phyloP scores from a whole-genome alignment of 1,284 basidiomycete species.

The Cronartium quercuum region DNA sequence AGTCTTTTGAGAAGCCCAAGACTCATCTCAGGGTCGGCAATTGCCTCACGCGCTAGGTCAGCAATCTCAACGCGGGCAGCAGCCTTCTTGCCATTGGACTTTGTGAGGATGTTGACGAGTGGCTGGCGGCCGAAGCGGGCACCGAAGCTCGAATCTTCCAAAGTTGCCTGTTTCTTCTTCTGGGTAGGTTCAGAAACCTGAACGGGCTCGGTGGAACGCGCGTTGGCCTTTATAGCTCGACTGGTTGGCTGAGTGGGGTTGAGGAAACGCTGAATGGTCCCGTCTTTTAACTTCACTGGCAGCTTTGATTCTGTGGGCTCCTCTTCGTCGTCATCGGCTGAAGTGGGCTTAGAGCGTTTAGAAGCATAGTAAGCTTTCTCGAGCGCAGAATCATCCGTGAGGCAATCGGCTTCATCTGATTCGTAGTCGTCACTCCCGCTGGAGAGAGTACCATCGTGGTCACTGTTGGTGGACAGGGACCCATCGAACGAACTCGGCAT shows the following conservation, averaged over 20 bases:
- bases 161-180: not conserved
- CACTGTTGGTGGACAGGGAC: not conserved
- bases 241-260: conserved; percentile 28
- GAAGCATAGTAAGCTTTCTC: conserved; percentile 43
- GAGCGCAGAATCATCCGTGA: conserved; percentile 41
- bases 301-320: conserved; percentile 41
- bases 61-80: conserved; percentile 43
- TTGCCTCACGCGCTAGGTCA: conserved; percentile 38
- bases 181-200: not conserved
- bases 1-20: conserved; percentile 28
- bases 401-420: conserved; percentile 38
- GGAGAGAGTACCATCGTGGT: conserved; percentile 40
- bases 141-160: conserved; percentile 18
- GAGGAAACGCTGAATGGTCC: conserved; percentile 39
- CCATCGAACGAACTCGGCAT: conserved; percentile 29
- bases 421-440: conserved; percentile 17
- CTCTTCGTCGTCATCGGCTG: conserved; percentile 39
- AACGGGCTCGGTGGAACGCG: not conserved
- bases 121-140: conserved; percentile 29
- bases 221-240: conserved; percentile 6
- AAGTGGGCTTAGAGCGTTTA: conserved; percentile 36
- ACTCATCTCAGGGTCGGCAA: conserved; percentile 41
- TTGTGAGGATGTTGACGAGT: conserved; percentile 31
- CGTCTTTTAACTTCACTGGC: conserved; percentile 39
- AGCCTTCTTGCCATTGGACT: conserved; percentile 42